Conservation (phyloP, 306 rosid genomes). For the Morella rubra region DNA sequence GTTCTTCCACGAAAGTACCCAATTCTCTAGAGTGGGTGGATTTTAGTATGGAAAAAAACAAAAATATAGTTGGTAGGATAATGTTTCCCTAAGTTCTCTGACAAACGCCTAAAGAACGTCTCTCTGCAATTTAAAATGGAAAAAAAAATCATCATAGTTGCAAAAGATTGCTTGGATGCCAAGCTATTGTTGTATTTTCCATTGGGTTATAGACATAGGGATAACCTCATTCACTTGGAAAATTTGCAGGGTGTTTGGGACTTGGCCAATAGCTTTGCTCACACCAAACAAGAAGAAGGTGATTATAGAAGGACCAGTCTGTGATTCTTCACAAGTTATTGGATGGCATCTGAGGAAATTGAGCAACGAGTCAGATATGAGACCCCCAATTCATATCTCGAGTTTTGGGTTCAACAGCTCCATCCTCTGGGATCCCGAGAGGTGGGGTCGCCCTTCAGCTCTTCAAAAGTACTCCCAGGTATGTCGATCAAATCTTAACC, state of each 20-base stretch:
- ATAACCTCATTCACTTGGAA: too few relatives aligned
- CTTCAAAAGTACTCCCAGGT: constrained; percentile 86
- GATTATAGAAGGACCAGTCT: constrained; percentile 84
- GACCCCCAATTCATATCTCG: constrained; percentile 72
- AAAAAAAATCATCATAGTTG: too few relatives aligned
- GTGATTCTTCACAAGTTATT: constrained; percentile 83
- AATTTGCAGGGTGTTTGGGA: constrained; percentile 71
- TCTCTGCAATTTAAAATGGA: too few relatives aligned
- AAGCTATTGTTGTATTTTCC: too few relatives aligned
- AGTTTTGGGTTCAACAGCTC: constrained; percentile 93
- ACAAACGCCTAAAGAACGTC: too few relatives aligned
- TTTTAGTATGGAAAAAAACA: too few relatives aligned
- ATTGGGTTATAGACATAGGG: too few relatives aligned
- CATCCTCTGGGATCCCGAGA: constrained; percentile 92
- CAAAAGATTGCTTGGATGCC: too few relatives aligned
- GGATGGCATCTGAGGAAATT: constrained; percentile 84
- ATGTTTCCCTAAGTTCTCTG: too few relatives aligned
- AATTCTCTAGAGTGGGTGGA: too few relatives aligned
- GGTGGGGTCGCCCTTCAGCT: constrained; percentile 97
- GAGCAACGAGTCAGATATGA: constrained; percentile 57
- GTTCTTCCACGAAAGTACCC: too few relatives aligned
- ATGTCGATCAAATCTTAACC: neutral
- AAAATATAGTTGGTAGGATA: too few relatives aligned
- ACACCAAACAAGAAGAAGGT: constrained; percentile 63
- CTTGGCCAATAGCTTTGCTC: constrained; percentile 85